Conservation (phyloP, 768 basidiomycete genomes). For the Psilocybe cyanescens region DNA sequence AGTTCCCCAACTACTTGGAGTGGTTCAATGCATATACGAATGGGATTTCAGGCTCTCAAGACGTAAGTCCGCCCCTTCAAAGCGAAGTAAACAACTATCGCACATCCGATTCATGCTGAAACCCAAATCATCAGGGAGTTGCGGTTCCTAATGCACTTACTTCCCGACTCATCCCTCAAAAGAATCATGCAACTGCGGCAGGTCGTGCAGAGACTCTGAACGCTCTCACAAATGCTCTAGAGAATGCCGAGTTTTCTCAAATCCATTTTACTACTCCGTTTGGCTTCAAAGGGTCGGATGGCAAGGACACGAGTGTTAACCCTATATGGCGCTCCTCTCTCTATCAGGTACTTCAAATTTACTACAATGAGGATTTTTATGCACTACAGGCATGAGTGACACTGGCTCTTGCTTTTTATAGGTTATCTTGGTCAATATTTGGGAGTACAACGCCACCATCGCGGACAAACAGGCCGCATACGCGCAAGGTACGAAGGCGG, state of each 20-base stretch:
- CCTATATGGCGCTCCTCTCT: constrained; percentile 30
- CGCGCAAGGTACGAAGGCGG: constrained; percentile 19
- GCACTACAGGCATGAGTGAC: background rate
- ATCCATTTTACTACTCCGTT: constrained; percentile 25
- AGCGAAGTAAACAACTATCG: background rate
- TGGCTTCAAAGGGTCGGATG: constrained; percentile 21
- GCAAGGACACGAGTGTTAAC: constrained; percentile 24
- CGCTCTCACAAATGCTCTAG: constrained; percentile 21
- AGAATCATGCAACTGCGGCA: constrained; percentile 25
- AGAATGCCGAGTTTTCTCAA: constrained; percentile 21
- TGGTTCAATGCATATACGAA: constrained; percentile 26
- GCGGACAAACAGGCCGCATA: constrained; percentile 20
- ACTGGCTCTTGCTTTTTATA: background rate
- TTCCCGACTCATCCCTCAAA: constrained; percentile 31
- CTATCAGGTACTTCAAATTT: constrained; percentile 22
- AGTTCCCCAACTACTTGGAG: constrained; percentile 17
- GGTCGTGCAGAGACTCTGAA: constrained; percentile 18
- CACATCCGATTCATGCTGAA: too few species aligned
- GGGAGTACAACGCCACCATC: constrained; percentile 12
- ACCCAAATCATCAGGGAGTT: constrained; percentile 18
- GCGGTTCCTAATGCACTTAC: constrained; percentile 24
- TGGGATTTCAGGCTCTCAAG: constrained; percentile 22
- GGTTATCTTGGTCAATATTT: constrained; percentile 23
- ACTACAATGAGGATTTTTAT: background rate
- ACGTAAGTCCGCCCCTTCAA: constrained; percentile 15